Evolutionary conservation across 2,329 filamentous ascomycete genomes (phyloP).

Genomic region (Trichoderma semiorbis): DNA sequence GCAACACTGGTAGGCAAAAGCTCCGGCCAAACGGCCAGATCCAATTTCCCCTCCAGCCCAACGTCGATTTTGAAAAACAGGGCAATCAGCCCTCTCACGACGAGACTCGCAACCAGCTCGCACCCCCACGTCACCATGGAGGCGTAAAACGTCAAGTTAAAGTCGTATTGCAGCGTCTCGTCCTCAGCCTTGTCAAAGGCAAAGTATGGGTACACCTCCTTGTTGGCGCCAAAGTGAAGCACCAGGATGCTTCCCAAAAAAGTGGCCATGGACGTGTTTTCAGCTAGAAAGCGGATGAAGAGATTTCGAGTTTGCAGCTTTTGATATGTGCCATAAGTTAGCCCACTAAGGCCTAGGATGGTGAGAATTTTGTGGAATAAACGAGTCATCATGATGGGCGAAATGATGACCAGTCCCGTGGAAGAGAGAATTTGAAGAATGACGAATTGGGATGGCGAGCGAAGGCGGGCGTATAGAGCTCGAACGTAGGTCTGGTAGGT

Average conservation of each 20-base stretch:
- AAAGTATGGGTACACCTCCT: conserved; percentile 67
- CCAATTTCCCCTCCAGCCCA: conserved; percentile 60
- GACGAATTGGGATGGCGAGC: conserved; percentile 62
- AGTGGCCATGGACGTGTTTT: conserved; percentile 66
- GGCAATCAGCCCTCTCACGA: conserved; percentile 56
- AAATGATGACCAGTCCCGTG: conserved; percentile 59
- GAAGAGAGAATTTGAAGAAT: conserved; percentile 63
- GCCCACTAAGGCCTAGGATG: conserved; percentile 53
- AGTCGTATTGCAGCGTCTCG: conserved; percentile 52
- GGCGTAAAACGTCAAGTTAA: conserved; percentile 60
- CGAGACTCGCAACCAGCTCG: conserved; percentile 59
- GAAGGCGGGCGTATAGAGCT: conserved; percentile 64
- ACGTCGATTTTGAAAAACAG: conserved; percentile 60
- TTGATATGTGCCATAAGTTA: conserved; percentile 61
- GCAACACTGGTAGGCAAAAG: conserved; percentile 62
- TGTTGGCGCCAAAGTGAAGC: conserved; percentile 64
- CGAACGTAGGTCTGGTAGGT: conserved; percentile 71
- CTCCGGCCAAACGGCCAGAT: conserved; percentile 65
- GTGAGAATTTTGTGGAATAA: conserved; percentile 54
- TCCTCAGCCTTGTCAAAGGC: conserved; percentile 55
- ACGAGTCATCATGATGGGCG: conserved; percentile 60
- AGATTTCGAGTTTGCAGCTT: conserved; percentile 64
- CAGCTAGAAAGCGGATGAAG: conserved; percentile 64
- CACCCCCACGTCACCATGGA: conserved; percentile 64
- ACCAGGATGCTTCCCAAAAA: conserved; percentile 64